Percentiles rank a stretch among this genome's conserved stretches.
These are phyloP conservation scores for Gilbertella persicaria DNA, from an alignment of 371 early-diverging fungal genomes.

Conservation along the genomic window DNA sequence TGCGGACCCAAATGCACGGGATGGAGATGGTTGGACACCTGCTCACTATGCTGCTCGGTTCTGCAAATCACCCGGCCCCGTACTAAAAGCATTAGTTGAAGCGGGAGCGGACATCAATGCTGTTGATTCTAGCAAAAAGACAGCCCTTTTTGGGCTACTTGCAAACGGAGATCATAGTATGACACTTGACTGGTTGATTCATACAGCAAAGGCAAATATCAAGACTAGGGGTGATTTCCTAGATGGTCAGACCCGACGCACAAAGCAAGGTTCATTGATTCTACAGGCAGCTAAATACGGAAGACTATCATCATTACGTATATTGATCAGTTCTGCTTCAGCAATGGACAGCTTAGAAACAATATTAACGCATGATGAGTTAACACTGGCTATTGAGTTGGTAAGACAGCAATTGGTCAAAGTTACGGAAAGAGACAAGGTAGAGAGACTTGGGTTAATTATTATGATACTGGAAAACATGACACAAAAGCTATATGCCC, in stretches of 20 bases:
- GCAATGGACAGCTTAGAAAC: slow-evolving; percentile 15
- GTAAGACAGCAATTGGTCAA: slow-evolving; percentile 16
- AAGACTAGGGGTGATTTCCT: slow-evolving; percentile 26
- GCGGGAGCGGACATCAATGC: slow-evolving; percentile 54
- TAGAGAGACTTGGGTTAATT: slow-evolving; percentile 20
- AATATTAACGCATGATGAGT: slow-evolving; percentile 9
- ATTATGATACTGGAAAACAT: slow-evolving; percentile 27
- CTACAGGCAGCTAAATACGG: slow-evolving; percentile 36
- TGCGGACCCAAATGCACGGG: slow-evolving; percentile 56
- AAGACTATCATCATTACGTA: slow-evolving; percentile 13
- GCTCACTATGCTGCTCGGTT: slow-evolving; percentile 66
- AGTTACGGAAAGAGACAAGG: slow-evolving; percentile 7
- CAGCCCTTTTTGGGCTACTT: slow-evolving; percentile 31
- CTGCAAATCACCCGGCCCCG: slow-evolving; percentile 31
- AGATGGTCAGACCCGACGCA: slow-evolving; percentile 13
- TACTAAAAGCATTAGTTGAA: slow-evolving; percentile 17
- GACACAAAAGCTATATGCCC: slow-evolving; percentile 8
- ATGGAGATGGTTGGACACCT: slow-evolving; percentile 74
- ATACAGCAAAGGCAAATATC: slow-evolving; percentile 18
- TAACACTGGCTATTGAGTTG: slow-evolving; percentile 13
- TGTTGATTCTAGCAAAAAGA: slow-evolving; percentile 20
- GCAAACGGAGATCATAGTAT: slow-evolving; percentile 32
- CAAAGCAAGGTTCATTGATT: slow-evolving; percentile 18
- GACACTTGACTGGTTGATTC: slow-evolving; percentile 25
- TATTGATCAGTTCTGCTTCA: slow-evolving; percentile 13